Conservation (phyloP, 805 yeast species). For the Blastobotrys mokoenaii region DNA sequence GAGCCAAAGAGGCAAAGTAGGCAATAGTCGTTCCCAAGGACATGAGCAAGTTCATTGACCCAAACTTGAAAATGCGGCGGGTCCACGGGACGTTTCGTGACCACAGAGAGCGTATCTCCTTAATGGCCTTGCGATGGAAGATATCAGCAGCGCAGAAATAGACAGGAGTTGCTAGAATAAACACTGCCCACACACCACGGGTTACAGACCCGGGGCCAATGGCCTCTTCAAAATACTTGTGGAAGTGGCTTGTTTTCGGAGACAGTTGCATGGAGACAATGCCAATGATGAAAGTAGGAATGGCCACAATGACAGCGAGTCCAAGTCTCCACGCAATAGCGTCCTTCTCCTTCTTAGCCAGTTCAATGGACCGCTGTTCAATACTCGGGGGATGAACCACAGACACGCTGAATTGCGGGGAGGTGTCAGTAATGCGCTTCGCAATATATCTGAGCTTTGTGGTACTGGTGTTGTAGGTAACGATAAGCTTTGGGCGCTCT, state of each 20-base stretch:
- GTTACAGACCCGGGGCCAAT: conserved; percentile 55
- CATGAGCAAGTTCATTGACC: conserved; percentile 72
- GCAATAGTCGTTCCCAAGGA: conserved; percentile 66
- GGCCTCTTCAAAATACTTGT: conserved; percentile 52
- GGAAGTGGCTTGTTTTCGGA: conserved; percentile 33
- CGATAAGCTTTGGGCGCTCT: conserved; percentile 43
- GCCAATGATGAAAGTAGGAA: conserved; percentile 63
- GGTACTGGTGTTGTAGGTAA: conserved; percentile 56
- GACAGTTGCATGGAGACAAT: conserved; percentile 60
- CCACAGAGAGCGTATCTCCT: conserved; percentile 54
- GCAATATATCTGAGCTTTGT: conserved; percentile 46
- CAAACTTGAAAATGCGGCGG: conserved; percentile 55
- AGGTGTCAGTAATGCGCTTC: conserved; percentile 38
- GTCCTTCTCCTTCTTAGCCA: conserved; percentile 42
- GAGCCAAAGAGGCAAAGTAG: conserved; percentile 56
- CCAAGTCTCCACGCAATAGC: conserved; percentile 39
- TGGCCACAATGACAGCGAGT: conserved; percentile 45
- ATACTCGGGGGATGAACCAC: conserved; percentile 47
- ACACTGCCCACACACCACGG: conserved; percentile 56
- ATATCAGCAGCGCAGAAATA: conserved; percentile 68
- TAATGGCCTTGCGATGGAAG: conserved; percentile 59
- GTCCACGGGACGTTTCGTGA: conserved; percentile 43
- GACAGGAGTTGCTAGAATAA: conserved; percentile 60
- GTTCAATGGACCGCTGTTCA: conserved; percentile 51
- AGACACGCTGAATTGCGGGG: conserved; percentile 41